Base-by-base conservation (phyloP, 1,139 yeast genomes). In the Pichia kudriavzevii region DNA sequence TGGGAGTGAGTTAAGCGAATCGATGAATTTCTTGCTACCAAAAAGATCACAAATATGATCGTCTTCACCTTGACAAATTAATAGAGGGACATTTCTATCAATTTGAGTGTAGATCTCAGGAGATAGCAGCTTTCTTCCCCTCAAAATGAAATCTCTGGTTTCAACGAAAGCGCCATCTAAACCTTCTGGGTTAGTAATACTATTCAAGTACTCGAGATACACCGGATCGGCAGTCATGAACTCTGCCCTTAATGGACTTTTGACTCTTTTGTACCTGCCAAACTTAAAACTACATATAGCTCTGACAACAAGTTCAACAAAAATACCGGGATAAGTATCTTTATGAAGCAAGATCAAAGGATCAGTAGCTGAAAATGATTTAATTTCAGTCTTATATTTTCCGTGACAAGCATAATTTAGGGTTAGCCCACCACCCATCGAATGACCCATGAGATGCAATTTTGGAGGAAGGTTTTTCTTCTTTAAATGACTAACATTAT, bases 381-480 rank as follows among this genome's bases (percentile, higher is more conserved):
- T 63, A 11, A 24, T 7, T n/a, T 7, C 12, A 8, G 25, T 7
- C 6, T 14, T n/a, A 7, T 22, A n/a, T 43, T 64, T 70, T 4
- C 96, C 96, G 31, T 63, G 61, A 35, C 79, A 69, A 12, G 77
- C 83, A 56, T 88, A 88, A 58, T 79, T 83, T 43, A 87, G 64
- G 0, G 66, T 64, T 35, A 85, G 77, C 0, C 83, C 95, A 15
- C 96, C 96, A 32, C 98, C 98, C 96, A 91, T 87, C n/a, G 94
- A 83, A 53, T 83, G 94, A 3, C 96, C 95, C 60, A 74, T 66
- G 45, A 91, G 54, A 49, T 67, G 71, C 28, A 85, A 52, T 44
- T 75, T 75, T 31, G 64, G 65, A 7, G 53, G 35, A 38, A 36
- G 48, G 9, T 37, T 41, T 7, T 39, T 35, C 2, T 43, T 42